Base-by-base conservation (phyloP, 2,329 filamentous ascomycete genomes). In the Pyrenochaeta sp. region DNA sequence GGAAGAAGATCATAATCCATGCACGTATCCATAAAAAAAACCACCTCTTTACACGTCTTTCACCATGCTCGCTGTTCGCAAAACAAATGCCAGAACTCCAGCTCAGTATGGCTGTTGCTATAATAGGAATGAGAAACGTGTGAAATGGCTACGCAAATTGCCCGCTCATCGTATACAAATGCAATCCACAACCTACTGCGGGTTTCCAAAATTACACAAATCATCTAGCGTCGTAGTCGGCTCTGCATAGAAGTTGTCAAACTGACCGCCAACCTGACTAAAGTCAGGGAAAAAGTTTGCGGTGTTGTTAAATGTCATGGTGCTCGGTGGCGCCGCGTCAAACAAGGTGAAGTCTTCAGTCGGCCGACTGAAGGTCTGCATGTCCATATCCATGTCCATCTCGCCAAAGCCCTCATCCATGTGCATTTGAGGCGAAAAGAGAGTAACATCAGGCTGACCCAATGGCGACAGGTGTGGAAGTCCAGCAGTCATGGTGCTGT, bases 381-480 rank as follows among this genome's bases (percentile, higher is more conserved):
- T 68, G 31, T 65, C 55, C 58, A 66, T 57, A 7, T 65, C 63
- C 63, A 67, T 58, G 10, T 68, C 63, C 63, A 66, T 58, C 4
- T 67, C 87, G 35, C 85, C 83, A 62, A 87, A 90, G 33, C 82
- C 83, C 65, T 91, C 88, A 55, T 92, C 89, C 21, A 79, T 60
- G 29, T 74, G 75, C 75, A 87, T 87, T 36, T 82, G 82, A 42
- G 89, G 87, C 9, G 89, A 89, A 75, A 83, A 89, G 29, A 91
- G 82, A 78, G 90, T 90, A 1, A 86, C 78, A 54, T 89, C 87
- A 31, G 84, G 82, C 64, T 91, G 88, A 4, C 87, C 89, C 48
- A 82, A 81, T 7, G 89, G 88, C 3, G 89, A 92, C 56, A 91
- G 83, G 56, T 90, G 87, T 31, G 74, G 69, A 6, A 75, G 63